Conservation (phyloP, 2,329 filamentous ascomycete species). For the Pestalotiopsis sp. region DNA sequence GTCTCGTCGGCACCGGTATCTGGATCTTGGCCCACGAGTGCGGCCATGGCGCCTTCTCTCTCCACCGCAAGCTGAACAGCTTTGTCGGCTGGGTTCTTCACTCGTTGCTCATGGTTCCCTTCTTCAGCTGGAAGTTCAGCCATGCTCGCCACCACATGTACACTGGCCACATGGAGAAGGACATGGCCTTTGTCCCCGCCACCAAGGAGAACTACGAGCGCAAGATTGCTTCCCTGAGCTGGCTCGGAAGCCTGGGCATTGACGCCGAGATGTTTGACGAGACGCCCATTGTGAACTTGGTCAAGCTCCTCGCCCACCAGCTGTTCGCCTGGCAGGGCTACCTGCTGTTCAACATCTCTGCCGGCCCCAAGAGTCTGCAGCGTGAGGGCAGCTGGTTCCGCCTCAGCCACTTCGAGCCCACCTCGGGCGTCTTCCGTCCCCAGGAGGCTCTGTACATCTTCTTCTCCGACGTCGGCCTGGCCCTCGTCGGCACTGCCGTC, state of each 20-base stretch:
- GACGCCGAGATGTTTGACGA: constrained; percentile 64
- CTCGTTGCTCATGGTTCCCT: constrained; percentile 68
- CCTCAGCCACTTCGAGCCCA: constrained; percentile 63
- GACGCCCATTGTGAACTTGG: constrained; percentile 58
- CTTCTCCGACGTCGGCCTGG: constrained; percentile 63
- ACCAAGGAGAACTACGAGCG: constrained; percentile 40
- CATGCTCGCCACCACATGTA: constrained; percentile 72
- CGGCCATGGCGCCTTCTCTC: constrained; percentile 71
- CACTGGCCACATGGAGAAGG: constrained; percentile 69
- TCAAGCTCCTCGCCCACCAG: constrained; percentile 63
- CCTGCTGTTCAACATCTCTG: constrained; percentile 60
- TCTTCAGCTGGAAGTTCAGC: constrained; percentile 74
- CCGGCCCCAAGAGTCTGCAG: constrained; percentile 52
- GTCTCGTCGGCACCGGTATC: constrained; percentile 67
- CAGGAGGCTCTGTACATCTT: constrained; percentile 59
- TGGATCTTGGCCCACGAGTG: constrained; percentile 75
- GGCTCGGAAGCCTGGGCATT: constrained; percentile 34
- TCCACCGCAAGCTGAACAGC: constrained; percentile 59
- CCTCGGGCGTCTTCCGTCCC: constrained; percentile 61
- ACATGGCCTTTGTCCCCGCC: constrained; percentile 65
- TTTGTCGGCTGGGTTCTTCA: constrained; percentile 66
- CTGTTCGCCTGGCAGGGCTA: constrained; percentile 67
- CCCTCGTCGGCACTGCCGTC: constrained; percentile 51
- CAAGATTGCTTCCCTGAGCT: constrained; percentile 34
- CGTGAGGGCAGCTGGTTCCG: constrained; percentile 41